A percentile compares a stretch with the other conserved stretches of the same genome.
phyloP scores from a whole-genome alignment of 2,329 filamentous ascomycete species.

The Aspergillus sp. region DNA sequence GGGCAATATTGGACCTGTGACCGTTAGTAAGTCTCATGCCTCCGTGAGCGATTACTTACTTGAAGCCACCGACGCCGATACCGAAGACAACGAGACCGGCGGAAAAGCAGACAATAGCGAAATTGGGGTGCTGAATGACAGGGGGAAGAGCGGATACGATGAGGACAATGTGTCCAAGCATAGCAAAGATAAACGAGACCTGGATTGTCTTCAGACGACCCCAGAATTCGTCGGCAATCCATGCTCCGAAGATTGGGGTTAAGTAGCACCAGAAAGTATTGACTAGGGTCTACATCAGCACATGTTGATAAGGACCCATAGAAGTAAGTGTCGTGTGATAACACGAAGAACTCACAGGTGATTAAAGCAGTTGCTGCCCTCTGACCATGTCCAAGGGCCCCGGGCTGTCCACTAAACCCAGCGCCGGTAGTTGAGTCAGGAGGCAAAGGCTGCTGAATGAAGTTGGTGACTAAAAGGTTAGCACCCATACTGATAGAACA shows the following conservation, averaged over 20 bases:
- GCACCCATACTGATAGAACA: not conserved
- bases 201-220: conserved; percentile 72
- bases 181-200: conserved; percentile 63
- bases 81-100: conserved; percentile 67
- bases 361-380: conserved; percentile 56
- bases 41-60: conserved; percentile 36
- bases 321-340: not conserved
- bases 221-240: conserved; percentile 67
- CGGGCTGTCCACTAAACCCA: conserved; percentile 33
- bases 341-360: conserved; percentile 36
- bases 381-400: conserved; percentile 61
- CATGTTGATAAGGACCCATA: not conserved
- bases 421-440: conserved; percentile 55
- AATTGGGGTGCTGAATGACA: conserved; percentile 59
- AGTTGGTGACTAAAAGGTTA: conserved; percentile 56
- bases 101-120: conserved; percentile 63
- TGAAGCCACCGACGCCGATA: conserved; percentile 76
- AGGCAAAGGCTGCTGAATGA: conserved; percentile 59
- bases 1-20: conserved; percentile 64
- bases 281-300: conserved; percentile 28
- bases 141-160: conserved; percentile 65
- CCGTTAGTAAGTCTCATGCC: not conserved
- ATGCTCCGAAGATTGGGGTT: conserved; percentile 61
- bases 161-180: conserved; percentile 67
- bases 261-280: conserved; percentile 65